A percentile compares a stretch with the other conserved stretches of the same genome.
phyloP scores from a whole-genome alignment of 2,329 filamentous ascomycete species.

The Teratosphaeria gauchensis region DNA sequence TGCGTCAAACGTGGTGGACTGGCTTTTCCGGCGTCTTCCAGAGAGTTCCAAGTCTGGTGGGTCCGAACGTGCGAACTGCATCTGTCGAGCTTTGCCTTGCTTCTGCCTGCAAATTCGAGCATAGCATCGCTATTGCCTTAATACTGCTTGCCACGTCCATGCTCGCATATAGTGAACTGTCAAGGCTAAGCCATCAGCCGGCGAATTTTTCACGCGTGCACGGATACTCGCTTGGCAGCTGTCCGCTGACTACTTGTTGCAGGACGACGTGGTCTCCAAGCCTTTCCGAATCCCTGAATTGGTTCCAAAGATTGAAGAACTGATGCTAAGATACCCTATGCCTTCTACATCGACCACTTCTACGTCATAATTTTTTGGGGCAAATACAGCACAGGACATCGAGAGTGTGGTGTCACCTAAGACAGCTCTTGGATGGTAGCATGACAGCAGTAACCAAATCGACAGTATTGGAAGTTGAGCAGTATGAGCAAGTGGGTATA shows the following conservation, averaged over 20 bases:
- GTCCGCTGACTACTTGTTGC: constrained; percentile 2
- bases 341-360: not conserved
- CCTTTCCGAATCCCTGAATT: constrained; percentile 43
- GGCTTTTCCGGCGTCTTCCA: no score
- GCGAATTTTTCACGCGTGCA: not conserved
- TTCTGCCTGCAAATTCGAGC: no score
- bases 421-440: not conserved
- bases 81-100: no score
- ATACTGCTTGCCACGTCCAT: not conserved
- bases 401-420: not conserved
- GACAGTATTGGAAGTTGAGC: not conserved
- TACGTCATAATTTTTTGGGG: not conserved
- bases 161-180: not conserved
- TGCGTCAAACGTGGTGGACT: no score
- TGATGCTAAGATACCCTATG: constrained; percentile 28
- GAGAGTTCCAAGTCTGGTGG: no score
- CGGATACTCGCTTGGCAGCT: not conserved
- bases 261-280: constrained; percentile 43
- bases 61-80: no score
- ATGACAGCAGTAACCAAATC: not conserved
- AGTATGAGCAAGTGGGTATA: not conserved
- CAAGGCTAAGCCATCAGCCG: not conserved
- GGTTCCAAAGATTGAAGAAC: constrained; percentile 42
- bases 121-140: no score
- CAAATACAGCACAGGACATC: not conserved